Base-by-base conservation (phyloP, 805 yeast species). In the Allodekkera sacchari region DNA sequence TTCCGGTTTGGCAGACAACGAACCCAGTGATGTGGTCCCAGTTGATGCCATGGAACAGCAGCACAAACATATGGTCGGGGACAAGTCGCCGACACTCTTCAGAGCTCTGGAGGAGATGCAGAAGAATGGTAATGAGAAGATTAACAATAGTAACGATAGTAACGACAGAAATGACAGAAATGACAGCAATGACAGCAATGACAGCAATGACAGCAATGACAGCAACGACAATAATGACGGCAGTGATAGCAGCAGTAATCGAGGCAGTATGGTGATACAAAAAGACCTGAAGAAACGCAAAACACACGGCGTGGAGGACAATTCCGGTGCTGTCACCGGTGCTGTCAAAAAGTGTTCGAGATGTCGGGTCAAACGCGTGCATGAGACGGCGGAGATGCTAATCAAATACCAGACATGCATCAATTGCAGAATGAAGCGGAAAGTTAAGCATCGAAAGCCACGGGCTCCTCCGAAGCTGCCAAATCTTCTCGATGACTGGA, bases 361-460 rank as follows among this genome's bases (percentile, higher is more conserved):
- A 23, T 64, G 71, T 39, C 45, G 69, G 12, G 64, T 60, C 15
- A 63, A 59, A 27, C 39, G 71, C 32, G 18, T 43, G 1, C 41
- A 44, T 14, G 71, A 64, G 37, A 42, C 48, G 6, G 32, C 42
- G 3, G 59, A 50, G 5, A 48, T 53, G 25, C 42, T 64, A 24
- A 38, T 38, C n/a, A 60, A 57, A 37, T 64, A 63, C 41, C 59
- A 60, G n/a, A 64, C 71, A 0, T 64, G 71, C 37, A 16, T 45
- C 18, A 55, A 49, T 25, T 64, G 71, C 43, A 43, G 71, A 22
- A 42, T 44, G 16, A 61, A 61, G 35, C 50, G 71, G 18, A 60
- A 50, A 33, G 64, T 63, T 6, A 52, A 48, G 38, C 49, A 42
- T 23, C 44, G 42, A 20, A 52, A 50, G 29, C 48, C 43, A 6